Evolutionary conservation across 2,329 filamentous ascomycete genomes (phyloP).

Genomic region (Seiridium unicorne): DNA sequence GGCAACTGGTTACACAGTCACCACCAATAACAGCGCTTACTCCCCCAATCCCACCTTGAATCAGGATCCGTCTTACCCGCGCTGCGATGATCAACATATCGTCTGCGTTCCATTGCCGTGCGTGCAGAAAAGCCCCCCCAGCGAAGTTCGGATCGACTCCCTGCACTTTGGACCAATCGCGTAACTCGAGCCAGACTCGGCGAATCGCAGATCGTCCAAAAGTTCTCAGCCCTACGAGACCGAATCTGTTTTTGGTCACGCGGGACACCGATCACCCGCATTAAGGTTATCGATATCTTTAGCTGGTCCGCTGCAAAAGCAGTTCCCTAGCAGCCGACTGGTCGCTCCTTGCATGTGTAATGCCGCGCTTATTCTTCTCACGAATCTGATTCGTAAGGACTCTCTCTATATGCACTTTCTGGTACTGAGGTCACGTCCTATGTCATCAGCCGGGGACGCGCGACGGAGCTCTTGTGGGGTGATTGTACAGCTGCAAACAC

Average conservation of each 20-base stretch:
- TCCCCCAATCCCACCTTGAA: conserved; percentile 1
- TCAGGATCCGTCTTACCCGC: conserved; percentile 3
- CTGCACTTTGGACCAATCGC: not conserved
- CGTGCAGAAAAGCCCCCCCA: not conserved
- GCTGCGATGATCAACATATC: not conserved
- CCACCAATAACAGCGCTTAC: not conserved
- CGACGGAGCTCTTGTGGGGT: too few relatives aligned
- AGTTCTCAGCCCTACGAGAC: conserved; percentile 2
- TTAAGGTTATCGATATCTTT: not conserved
- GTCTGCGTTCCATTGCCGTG: not conserved
- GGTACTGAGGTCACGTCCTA: too few relatives aligned
- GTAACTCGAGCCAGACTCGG: not conserved
- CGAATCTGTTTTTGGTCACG: not conserved
- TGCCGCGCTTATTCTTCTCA: too few relatives aligned
- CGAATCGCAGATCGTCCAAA: not conserved
- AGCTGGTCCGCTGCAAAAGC: not conserved
- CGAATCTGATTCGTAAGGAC: too few relatives aligned
- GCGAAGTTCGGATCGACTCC: not conserved
- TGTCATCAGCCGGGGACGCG: too few relatives aligned
- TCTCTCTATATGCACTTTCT: too few relatives aligned
- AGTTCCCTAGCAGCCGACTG: not conserved
- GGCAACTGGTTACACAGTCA: not conserved
- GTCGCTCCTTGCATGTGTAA: too few relatives aligned
- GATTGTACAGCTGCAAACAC: too few relatives aligned
- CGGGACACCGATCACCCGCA: not conserved